Percentiles rank a stretch among this genome's conserved stretches.
These are phyloP conservation scores for Ophiostoma sp. DNA, from an alignment of 2,329 filamentous ascomycete species.

Conservation along the genomic window DNA sequence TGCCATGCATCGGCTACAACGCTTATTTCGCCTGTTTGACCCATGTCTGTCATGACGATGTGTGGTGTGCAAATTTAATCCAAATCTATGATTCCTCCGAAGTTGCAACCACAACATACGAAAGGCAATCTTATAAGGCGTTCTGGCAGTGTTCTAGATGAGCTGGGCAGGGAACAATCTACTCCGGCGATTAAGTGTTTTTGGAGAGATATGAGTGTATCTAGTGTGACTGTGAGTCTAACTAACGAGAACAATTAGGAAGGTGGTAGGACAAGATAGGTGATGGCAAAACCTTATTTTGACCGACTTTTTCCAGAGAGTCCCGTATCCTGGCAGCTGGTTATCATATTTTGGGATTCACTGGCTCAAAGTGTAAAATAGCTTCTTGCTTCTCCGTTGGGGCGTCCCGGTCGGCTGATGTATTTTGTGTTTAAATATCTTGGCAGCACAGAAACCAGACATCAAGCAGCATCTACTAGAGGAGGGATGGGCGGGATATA, in stretches of 20 bases:
- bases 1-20: conserved; percentile 21
- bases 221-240: neutral
- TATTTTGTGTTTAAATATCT: neutral
- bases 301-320: neutral
- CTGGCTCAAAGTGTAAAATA: neutral
- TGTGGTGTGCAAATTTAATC: neutral
- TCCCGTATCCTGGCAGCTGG: neutral
- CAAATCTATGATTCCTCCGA: neutral
- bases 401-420: conserved; percentile 15
- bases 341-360: neutral
- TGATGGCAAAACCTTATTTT: neutral
- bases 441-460: neutral
- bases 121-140: neutral
- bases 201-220: neutral
- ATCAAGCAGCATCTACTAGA: neutral
- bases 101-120: neutral
- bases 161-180: neutral
- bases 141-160: neutral
- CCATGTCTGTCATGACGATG: neutral
- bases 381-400: neutral
- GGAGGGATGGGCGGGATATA: neutral
- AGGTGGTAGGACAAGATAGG: neutral
- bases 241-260: neutral
- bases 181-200: neutral
- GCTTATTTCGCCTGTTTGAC: neutral